Percentiles rank a stretch among this genome's conserved stretches.
Evolutionary conservation across 208 protist genomes (phyloP).

Genomic region (Trypanosomatidae sp.): DNA sequence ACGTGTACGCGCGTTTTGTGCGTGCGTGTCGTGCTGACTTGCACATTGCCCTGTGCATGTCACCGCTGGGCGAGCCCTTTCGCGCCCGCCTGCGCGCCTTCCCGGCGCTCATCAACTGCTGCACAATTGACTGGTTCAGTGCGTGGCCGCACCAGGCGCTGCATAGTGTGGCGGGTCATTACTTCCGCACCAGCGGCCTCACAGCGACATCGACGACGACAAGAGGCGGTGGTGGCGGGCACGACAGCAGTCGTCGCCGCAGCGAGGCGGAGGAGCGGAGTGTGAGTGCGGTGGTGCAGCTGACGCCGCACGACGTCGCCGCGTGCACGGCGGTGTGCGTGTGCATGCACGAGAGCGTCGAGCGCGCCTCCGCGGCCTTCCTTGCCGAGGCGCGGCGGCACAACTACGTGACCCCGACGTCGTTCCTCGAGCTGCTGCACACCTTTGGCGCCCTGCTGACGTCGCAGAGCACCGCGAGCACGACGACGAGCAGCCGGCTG

Average conservation of each 20-base stretch:
- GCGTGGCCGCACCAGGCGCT: conserved; percentile 95
- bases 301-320: too few relatives aligned
- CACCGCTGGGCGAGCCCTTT: conserved; percentile 93
- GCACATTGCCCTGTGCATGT: conserved; percentile 96
- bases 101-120: conserved; percentile 97
- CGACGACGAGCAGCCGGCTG: conserved; percentile 72
- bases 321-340: conserved; percentile 88
- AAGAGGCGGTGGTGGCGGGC: too few relatives aligned
- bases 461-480: conserved; percentile 71
- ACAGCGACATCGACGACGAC: neutral
- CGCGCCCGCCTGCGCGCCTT: conserved; percentile 95
- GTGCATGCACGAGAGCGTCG: conserved; percentile 90
- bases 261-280: too few relatives aligned
- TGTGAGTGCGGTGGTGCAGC: too few relatives aligned
- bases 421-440: conserved; percentile 94
- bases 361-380: conserved; percentile 80
- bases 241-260: neutral
- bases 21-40: conserved; percentile 89
- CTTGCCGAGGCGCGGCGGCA: conserved; percentile 87
- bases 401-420: conserved; percentile 99
- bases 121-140: conserved; percentile 98
- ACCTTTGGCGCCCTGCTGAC: conserved; percentile 85
- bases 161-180: conserved; percentile 84
- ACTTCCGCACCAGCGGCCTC: conserved; percentile 26
- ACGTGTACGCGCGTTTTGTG: conserved; percentile 92